Base-by-base conservation (phyloP, 371 early-diverging fungal species). In the Apophysomyces sp. region DNA sequence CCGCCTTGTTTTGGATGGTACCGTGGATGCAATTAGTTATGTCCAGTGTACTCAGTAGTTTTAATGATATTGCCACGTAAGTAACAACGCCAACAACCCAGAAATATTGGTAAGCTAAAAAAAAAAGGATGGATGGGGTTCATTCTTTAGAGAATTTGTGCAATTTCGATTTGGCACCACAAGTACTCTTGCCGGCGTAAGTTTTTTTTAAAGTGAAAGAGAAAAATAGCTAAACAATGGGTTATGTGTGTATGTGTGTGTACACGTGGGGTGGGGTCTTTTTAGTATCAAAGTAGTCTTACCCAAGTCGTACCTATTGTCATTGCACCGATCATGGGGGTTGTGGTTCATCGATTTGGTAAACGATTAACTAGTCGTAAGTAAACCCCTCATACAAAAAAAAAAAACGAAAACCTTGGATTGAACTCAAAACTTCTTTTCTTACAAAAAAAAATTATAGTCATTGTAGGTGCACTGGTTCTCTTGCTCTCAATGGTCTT, bases 231-330 rank as follows among this genome's bases (percentile, higher is more conserved):
- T n/a, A n/a, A n/a, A n/a, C n/a, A n/a, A n/a, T n/a, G n/a, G n/a
- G n/a, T n/a, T n/a, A n/a, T n/a, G n/a, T n/a, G n/a, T n/a, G n/a
- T n/a, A n/a, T n/a, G n/a, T n/a, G n/a, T n/a, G n/a, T 40, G 3
- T 31, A 4, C 8, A 16, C n/a, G 0, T 37, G 30, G 27, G 4
- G 21, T 58, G 24, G 27, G 12, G 30, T 55, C 31, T 44, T 11
- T 28, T 6, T 58, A 79, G 79, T 87, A 81, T 61, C 80, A 82
- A 71, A 77, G 83, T 61, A 81, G 83, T 61, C 62, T 85, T 52
- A 74, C 83, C 12, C 79, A 82, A 61, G 76, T 76, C 8, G 63
- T 84, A 15, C 87, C 87, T 1, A 79, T 85, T 29, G 66, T 83
- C 4, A 60, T 72, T 13, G 77, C 82, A 8, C 87, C 87, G 1